These are phyloP conservation scores for Malus hybrid DNA, from an alignment of 331 rosid genomes.

Conservation along the genomic window DNA sequence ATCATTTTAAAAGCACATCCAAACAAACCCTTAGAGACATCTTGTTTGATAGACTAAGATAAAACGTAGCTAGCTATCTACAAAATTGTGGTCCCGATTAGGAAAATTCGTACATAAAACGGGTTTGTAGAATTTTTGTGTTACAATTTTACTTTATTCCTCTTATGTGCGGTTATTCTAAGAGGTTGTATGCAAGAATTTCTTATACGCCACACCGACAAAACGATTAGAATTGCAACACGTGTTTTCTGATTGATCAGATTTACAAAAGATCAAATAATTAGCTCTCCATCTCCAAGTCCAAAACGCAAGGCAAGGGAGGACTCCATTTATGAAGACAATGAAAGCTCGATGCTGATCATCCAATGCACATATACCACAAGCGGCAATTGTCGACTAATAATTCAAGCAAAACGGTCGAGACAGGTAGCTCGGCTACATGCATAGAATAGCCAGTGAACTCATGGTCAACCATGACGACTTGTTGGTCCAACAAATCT, in stretches of 20 bases:
- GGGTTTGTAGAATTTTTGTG: neutral
- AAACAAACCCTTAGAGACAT: neutral
- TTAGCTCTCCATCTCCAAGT: neutral
- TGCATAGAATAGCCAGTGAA: neutral
- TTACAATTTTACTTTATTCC: neutral
- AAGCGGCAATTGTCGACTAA: neutral
- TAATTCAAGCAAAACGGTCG: neutral
- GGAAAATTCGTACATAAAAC: neutral
- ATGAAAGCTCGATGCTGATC: neutral
- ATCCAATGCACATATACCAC: neutral
- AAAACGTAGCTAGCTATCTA: neutral
- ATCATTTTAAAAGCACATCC: too few relatives aligned
- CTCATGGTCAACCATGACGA: neutral
- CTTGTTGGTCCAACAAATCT: neutral
- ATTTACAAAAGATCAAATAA: neutral
- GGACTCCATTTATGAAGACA: neutral
- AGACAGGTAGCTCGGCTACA: neutral
- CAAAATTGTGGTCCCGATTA: neutral
- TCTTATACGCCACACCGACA: too few relatives aligned
- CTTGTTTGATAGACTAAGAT: slow-evolving; percentile 4
- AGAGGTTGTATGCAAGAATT: too few relatives aligned
- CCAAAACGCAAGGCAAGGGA: neutral
- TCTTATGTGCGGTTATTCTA: too few relatives aligned
- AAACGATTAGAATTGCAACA: neutral
- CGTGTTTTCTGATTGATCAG: neutral